Percentiles rank a stretch among this genome's conserved stretches.
These are phyloP conservation scores for Boehmeria nivea DNA, from an alignment of 306 rosid species.

Conservation along the genomic window DNA sequence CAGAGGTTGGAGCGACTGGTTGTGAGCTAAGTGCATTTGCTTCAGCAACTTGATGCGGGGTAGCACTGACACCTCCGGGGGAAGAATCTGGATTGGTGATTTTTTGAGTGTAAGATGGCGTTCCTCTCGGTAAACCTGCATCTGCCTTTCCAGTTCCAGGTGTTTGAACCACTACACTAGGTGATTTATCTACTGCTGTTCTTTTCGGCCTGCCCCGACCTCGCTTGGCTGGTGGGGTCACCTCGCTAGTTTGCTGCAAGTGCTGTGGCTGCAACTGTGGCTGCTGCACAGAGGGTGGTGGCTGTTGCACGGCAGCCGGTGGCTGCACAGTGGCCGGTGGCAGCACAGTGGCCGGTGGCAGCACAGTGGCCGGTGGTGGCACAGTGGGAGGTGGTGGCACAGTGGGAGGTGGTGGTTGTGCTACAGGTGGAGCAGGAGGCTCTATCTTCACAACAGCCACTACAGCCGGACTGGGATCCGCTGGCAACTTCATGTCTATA, in stretches of 20 bases:
- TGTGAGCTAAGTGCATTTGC: constrained; percentile 32
- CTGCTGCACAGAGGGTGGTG: constrained; percentile 42
- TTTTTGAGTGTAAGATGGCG: constrained; percentile 32
- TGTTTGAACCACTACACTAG: constrained; percentile 32
- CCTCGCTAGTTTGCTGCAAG: constrained; percentile 52
- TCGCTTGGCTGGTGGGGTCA: constrained; percentile 79
- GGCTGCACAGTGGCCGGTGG: constrained; percentile 30
- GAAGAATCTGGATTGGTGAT: constrained; percentile 36
- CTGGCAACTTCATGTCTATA: constrained; percentile 29
- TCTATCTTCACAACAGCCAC: constrained; percentile 37
- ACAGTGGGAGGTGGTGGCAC: constrained; percentile 25
- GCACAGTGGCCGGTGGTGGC: constrained; percentile 33
- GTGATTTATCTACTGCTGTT: constrained; percentile 47
- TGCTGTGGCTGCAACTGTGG: constrained; percentile 35
- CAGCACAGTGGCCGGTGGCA: constrained; percentile 27
- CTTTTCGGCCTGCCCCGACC: constrained; percentile 99
- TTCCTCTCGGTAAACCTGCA: constrained; percentile 38
- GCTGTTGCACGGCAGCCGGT: constrained; percentile 32
- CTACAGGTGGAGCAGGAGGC: constrained; percentile 34
- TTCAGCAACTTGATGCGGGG: neutral
- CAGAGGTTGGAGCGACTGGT: constrained; percentile 35
- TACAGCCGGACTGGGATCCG: constrained; percentile 38
- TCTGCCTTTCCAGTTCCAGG: constrained; percentile 44
- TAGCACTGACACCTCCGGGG: constrained; percentile 32
- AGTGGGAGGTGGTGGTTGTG: constrained; percentile 24